Evolutionary conservation across 768 basidiomycete genomes (phyloP).

Genomic region (Lenzites betulinus): DNA sequence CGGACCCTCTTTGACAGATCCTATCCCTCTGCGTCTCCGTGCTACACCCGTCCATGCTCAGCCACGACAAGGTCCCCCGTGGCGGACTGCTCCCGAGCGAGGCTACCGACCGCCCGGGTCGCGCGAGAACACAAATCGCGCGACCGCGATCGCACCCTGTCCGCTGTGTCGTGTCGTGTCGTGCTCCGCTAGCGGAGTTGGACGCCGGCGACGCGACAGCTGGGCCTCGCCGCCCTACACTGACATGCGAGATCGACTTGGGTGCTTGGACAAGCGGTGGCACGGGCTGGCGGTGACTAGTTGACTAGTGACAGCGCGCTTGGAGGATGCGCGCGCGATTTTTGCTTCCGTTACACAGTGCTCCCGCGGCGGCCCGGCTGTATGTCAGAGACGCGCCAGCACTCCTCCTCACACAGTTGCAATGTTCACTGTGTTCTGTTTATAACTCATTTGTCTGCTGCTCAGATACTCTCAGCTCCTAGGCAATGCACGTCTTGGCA

Average conservation of each 20-base stretch:
- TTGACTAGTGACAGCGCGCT: too few species aligned
- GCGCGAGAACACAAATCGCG: neutral
- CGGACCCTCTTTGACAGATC: slow-evolving; percentile 17
- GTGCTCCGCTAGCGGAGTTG: neutral
- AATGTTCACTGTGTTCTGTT: too few species aligned
- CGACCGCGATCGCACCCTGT: neutral
- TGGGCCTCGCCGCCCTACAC: neutral
- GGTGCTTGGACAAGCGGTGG: neutral
- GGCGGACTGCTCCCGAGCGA: slow-evolving; percentile 11
- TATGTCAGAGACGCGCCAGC: too few species aligned
- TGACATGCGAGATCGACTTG: neutral
- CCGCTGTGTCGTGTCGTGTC: neutral
- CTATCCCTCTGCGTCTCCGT: neutral
- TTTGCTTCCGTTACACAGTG: too few species aligned
- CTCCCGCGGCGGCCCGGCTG: too few species aligned
- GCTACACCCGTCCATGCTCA: too few species aligned
- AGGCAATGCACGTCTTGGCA: too few species aligned
- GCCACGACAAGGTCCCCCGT: neutral
- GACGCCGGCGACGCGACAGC: neutral
- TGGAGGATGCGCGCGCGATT: too few species aligned
- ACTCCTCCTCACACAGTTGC: too few species aligned
- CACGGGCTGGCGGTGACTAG: too few species aligned
- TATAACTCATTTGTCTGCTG: too few species aligned
- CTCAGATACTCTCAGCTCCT: too few species aligned
- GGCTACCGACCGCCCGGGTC: neutral